Conservation (phyloP, 768 basidiomycete species). For the Hirschioporus abietinus region DNA sequence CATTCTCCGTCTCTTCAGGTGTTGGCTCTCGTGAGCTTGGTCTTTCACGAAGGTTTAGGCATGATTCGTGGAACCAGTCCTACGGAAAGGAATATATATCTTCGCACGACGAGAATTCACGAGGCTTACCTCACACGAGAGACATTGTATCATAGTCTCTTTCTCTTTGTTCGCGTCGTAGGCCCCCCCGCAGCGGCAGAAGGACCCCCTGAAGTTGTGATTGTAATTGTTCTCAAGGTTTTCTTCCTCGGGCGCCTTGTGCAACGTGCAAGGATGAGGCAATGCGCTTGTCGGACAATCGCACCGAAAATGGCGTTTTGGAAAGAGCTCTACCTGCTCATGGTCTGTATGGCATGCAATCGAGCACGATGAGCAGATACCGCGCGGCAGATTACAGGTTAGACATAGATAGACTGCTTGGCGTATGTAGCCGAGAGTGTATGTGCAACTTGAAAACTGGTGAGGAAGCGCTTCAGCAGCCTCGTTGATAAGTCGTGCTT, state of each 20-base stretch:
- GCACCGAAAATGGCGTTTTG: conserved; percentile 77
- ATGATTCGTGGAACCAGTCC: conserved; percentile 94
- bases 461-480: conserved; percentile 38
- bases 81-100: conserved; percentile 23
- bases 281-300: conserved; percentile 74
- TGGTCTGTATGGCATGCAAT: conserved; percentile 84
- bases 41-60: conserved; percentile 70
- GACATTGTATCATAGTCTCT: conserved; percentile 88
- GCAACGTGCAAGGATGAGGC: conserved; percentile 58
- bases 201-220: conserved; percentile 65
- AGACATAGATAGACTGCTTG: conserved; percentile 82
- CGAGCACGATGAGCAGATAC: conserved; percentile 79
- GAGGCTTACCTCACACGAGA: conserved; percentile 66
- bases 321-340: conserved; percentile 83
- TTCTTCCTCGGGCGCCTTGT: conserved; percentile 43
- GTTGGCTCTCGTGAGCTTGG: conserved; percentile 44
- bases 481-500: conserved; percentile 29
- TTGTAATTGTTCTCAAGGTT: conserved; percentile 63
- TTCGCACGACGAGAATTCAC: neutral
- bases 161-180: conserved; percentile 70
- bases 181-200: conserved; percentile 68
- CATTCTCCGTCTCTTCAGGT: conserved; percentile 25
- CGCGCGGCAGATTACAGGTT: conserved; percentile 61
- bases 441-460: conserved; percentile 37
- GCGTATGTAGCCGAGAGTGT: conserved; percentile 38